Conservation (phyloP, 73 alveolate species). For the Blepharisma stoltei region DNA sequence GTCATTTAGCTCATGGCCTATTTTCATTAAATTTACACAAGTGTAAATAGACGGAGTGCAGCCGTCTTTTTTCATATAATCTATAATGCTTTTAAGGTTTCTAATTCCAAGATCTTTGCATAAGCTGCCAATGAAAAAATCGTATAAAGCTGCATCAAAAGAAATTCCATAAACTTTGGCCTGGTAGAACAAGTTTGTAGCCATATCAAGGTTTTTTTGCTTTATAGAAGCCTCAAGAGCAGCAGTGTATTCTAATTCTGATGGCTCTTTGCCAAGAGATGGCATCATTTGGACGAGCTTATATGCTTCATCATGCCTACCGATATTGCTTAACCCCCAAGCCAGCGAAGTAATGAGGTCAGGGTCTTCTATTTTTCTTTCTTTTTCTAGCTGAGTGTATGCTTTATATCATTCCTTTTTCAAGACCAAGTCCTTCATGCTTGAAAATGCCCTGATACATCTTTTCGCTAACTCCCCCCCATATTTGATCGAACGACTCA, state of each 20-base stretch:
- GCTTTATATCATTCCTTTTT: no score
- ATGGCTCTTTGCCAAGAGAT: slow-evolving; percentile 14
- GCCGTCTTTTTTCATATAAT: neutral
- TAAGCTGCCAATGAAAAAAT: neutral
- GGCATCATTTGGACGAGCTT: neutral
- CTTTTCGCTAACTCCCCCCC: no score
- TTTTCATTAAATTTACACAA: neutral
- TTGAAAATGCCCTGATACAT: no score
- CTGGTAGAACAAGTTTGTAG: neutral
- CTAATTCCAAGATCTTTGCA: neutral
- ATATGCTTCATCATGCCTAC: neutral
- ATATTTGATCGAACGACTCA: no score
- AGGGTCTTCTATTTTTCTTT: neutral
- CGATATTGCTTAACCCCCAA: neutral
- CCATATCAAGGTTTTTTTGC: neutral
- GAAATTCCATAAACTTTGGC: neutral
- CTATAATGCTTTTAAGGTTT: neutral
- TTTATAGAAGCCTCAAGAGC: neutral
- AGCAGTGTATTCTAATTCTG: neutral
- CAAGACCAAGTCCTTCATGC: no score
- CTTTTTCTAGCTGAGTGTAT: no score
- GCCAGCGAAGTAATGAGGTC: neutral
- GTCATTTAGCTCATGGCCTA: neutral
- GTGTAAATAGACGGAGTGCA: neutral
- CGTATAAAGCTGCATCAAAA: neutral